These are phyloP conservation scores for Aleurites moluccanus DNA, from an alignment of 441 rosid species.

Conservation along the genomic window DNA sequence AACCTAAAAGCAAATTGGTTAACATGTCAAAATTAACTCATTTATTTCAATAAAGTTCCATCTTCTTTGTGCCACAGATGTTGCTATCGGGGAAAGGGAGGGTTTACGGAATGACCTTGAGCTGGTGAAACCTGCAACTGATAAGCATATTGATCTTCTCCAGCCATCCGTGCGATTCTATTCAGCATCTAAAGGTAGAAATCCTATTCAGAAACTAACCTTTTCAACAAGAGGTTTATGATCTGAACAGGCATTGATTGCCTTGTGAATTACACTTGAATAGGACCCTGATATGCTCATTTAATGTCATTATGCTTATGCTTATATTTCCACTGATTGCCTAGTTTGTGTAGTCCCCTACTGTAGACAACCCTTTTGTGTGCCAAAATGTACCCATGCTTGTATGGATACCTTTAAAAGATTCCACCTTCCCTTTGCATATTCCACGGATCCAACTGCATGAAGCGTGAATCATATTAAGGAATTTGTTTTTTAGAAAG, in stretches of 20 bases:
- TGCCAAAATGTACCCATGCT: not conserved
- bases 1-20: not conserved
- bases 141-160: conserved; percentile 66
- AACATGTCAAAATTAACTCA: not conserved
- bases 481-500: too few species aligned
- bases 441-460: not conserved
- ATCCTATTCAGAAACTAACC: not conserved
- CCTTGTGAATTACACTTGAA: not conserved
- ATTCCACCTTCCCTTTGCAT: not conserved
- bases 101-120: conserved; percentile 45
- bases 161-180: conserved; percentile 67
- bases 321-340: not conserved
- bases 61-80: conserved; percentile 37
- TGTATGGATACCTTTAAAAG: not conserved
- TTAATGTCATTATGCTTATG: not conserved
- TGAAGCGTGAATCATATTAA: not conserved
- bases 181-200: conserved; percentile 60
- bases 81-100: conserved; percentile 34
- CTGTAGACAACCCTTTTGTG: not conserved
- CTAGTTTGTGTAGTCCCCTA: not conserved
- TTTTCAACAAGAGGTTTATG: not conserved
- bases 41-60: conserved; percentile 5
- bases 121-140: conserved; percentile 52
- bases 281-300: not conserved
- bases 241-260: not conserved